Base-by-base conservation (phyloP, 2,329 filamentous ascomycete species). In the Penicillium sp. region DNA sequence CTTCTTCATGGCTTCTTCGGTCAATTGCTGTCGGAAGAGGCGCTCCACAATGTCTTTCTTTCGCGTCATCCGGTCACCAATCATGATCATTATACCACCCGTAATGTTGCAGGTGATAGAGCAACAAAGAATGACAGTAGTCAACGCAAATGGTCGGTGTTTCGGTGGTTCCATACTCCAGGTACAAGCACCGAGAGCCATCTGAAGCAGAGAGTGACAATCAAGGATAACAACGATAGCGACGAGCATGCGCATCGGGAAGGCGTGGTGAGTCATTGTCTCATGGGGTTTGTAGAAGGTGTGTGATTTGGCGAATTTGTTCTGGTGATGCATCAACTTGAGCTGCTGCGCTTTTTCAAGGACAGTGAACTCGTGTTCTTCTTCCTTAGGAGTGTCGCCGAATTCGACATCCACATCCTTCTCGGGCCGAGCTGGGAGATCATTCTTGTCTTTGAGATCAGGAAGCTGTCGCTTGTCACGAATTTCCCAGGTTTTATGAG, bases 201-300 rank as follows among this genome's bases (percentile, higher is more conserved):
- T 90, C 70, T 96, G 91, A 42, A 96, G 82, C 33, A 90, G 79
- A 4, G 88, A 91, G 76, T 96, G 91, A 59, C 84, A 87, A 71
- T 96, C 91, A 3, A 95, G 81, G 2, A 96, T 78, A 7, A 90
- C 80, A n/a, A 93, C 88, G 57, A 93, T 87, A 56, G 89, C 86
- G 37, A 95, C 82, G 31, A 96, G 85, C 6, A 91, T 80, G 31
- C 83, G 82, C 1, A 93, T 78, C 0, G 91, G 90, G 60, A 96
- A 96, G 0, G 91, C 88, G 69, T 86, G 82, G 70, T 96, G 91
- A 0, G 91, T 96, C 33, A 85, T 81, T 0, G 91, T 96, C 74
- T 96, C 91, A 72, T 96, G 89, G 0, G 91, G 90, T 67, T 93
- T 93, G 80, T 96, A 96, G 74, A 93, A 96, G 6, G 89, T 92